phyloP scores from a whole-genome alignment of 257 asterid species.

The Paraleonurus japonicus region DNA sequence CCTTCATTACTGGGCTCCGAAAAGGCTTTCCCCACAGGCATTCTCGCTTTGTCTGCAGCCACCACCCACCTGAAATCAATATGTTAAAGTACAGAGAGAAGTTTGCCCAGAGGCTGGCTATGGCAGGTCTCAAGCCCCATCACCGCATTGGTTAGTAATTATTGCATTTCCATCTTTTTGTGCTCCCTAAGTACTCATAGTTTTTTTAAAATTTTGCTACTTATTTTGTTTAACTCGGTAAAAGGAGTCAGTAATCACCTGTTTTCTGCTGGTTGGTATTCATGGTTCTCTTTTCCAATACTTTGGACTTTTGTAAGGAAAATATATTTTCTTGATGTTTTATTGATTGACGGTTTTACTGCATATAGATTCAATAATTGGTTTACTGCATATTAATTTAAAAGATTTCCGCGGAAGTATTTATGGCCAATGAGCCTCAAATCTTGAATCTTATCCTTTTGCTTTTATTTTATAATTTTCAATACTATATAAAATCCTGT shows the following conservation, averaged over 20 bases:
- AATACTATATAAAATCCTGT: neutral
- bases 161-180: neutral
- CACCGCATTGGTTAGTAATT: slow-evolving; percentile 65
- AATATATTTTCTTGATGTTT: neutral
- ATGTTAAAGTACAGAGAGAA: slow-evolving; percentile 42
- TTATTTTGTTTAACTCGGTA: no score
- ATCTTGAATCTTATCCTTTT: neutral
- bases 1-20: slow-evolving; percentile 23
- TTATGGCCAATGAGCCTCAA: neutral
- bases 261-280: neutral
- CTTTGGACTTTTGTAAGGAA: neutral
- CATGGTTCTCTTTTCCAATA: neutral
- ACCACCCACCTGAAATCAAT: slow-evolving; percentile 31
- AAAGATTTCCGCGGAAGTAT: neutral
- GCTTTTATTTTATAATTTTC: neutral
- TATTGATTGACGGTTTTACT: no score
- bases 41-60: slow-evolving; percentile 56
- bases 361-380: neutral
- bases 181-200: neutral
- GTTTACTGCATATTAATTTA: no score
- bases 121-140: slow-evolving; percentile 83
- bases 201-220: neutral
- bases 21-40: slow-evolving; percentile 17
- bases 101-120: slow-evolving; percentile 68
- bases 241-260: neutral